Base-by-base conservation (phyloP, 805 yeast genomes). In the Hermanozyma aechmeae region DNA sequence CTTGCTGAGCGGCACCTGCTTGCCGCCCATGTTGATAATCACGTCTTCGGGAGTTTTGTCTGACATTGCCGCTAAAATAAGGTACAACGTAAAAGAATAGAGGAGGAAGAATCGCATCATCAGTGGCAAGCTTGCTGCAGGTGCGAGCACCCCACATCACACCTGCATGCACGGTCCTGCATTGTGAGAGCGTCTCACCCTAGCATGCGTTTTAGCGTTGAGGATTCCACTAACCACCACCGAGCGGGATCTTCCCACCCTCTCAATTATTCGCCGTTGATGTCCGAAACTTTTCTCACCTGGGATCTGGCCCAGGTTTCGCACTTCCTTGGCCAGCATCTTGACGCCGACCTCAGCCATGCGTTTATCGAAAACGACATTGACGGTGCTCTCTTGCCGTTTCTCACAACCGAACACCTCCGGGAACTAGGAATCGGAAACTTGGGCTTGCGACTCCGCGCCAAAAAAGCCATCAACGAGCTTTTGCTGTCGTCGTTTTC, bases 331-430 rank as follows among this genome's bases (percentile, higher is more conserved):
- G 40, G 44, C 31, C 37, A 48, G 4, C 32, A 46, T 5, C 28
- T 49, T 12, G 50, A 49, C 8, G 50, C 40, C 14, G 52, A 48
- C 13, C 28, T 54, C 12, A 55, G 55, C 13, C 21, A 43, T 10
- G 33, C 34, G 7, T 76, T 79, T 45, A 54, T 63, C 15, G 65
- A 61, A 3, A 71, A 83, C 51, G 76, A 76, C 40, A 71, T 83
- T 28, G 74, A 79, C 3, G 95, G 95, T 2, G 71, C 79, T 17
- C 65, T 81, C 4, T 56, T 89, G 29, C 75, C 83, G 2, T 76
- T 73, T 36, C 58, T 87, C 28, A 73, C 74, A 18, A 71, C 81
- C 9, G 73, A 69, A 6, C 92, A 85, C 46, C 68, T 87, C 25
- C 61, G 65, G 35, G 95, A 86, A 30, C 56, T 89, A 45, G 93